A percentile compares a stretch with the other conserved stretches of the same genome.
These are phyloP conservation scores for Naematelia encephala DNA, from an alignment of 768 basidiomycete genomes.

Conservation along the genomic window DNA sequence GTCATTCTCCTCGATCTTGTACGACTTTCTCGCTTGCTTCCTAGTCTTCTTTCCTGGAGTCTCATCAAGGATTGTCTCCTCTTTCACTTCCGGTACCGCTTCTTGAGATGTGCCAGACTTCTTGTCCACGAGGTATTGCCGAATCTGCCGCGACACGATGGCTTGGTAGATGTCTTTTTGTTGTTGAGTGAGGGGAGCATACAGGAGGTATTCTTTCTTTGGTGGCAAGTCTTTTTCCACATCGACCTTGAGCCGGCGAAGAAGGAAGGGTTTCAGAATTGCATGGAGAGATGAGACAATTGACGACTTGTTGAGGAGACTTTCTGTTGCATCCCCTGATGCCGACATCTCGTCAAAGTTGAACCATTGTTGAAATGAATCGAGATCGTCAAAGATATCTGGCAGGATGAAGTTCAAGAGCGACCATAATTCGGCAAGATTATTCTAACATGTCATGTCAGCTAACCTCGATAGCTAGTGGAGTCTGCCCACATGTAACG, in stretches of 20 bases:
- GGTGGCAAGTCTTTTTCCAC: conserved; percentile 83
- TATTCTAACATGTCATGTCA: conserved; percentile 63
- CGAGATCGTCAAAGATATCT: conserved; percentile 83
- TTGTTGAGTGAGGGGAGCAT: conserved; percentile 75
- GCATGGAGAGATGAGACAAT: conserved; percentile 77
- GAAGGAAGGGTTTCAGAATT: conserved; percentile 91
- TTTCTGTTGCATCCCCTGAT: conserved; percentile 8
- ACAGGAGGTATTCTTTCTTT: conserved; percentile 85
- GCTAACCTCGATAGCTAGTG: conserved; percentile 5
- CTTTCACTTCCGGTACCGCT: conserved; percentile 35
- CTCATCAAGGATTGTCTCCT: no score
- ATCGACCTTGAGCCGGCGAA: conserved; percentile 85
- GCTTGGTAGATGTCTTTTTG: conserved; percentile 84
- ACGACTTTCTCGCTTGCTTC: conserved; percentile 40
- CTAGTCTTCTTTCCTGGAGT: conserved; percentile 14
- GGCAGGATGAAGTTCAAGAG: conserved; percentile 94
- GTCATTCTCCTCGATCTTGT: conserved; percentile 48
- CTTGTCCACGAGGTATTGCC: conserved; percentile 55
- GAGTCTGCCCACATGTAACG: conserved; percentile 74
- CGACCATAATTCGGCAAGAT: conserved; percentile 89
- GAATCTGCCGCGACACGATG: conserved; percentile 67
- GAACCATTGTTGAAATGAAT: conserved; percentile 83
- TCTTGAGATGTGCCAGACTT: conserved; percentile 52
- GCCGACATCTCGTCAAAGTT: conserved; percentile 45
- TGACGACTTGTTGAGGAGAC: conserved; percentile 51